A percentile compares a stretch with the other conserved stretches of the same genome.
Conservation (phyloP, 2,329 filamentous ascomycete genomes). For the Colletotrichum abscissum region DNA sequence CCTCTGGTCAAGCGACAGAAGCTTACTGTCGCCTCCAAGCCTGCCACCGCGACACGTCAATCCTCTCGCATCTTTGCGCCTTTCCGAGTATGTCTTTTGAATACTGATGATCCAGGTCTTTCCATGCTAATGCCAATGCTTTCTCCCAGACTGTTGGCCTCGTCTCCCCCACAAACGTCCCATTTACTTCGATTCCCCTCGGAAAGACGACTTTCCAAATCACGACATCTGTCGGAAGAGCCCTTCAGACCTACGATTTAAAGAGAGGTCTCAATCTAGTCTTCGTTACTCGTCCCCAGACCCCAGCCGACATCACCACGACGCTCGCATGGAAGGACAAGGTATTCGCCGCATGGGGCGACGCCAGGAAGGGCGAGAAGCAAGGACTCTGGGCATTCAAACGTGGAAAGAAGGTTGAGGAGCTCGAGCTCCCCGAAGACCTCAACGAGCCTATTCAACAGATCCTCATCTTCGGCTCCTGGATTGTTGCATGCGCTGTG, state of each 20-base stretch:
- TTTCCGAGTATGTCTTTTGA: conserved; percentile 77
- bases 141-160: conserved; percentile 82
- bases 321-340: conserved; percentile 88
- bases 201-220: conserved; percentile 98
- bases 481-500: conserved; percentile 84
- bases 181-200: conserved; percentile 88
- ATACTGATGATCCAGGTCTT: conserved; percentile 8
- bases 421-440: conserved; percentile 76
- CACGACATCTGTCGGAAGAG: conserved; percentile 91
- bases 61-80: conserved; percentile 91
- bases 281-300: conserved; percentile 93
- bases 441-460: conserved; percentile 78
- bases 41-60: conserved; percentile 51
- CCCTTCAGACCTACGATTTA: conserved; percentile 95
- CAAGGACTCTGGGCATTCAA: conserved; percentile 92
- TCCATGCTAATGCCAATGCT: background rate
- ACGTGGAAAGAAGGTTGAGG: conserved; percentile 84
- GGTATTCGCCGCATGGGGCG: conserved; percentile 91
- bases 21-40: conserved; percentile 57
- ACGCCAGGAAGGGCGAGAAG: conserved; percentile 58
- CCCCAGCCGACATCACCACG: conserved; percentile 85
- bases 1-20: conserved; percentile 84
- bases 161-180: conserved; percentile 89
- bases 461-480: conserved; percentile 87
- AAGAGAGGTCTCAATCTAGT: conserved; percentile 90